Evolutionary conservation across 208 protist genomes (phyloP), one percentile per base, ranked within the genome.

Genomic region (Sergeia podlipaevii): DNA sequence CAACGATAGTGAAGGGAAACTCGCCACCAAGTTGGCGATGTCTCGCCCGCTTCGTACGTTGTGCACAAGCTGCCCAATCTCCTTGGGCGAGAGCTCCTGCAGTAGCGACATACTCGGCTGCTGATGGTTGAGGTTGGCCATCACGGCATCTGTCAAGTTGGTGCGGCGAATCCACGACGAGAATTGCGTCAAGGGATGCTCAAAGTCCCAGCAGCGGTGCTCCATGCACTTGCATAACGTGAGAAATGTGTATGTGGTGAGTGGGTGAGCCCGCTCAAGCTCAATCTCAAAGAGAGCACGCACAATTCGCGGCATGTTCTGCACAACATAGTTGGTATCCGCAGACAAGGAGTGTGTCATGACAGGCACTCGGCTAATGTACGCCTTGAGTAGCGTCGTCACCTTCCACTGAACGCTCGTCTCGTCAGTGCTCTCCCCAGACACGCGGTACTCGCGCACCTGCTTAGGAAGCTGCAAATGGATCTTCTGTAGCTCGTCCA

Each of bases 231-330:
- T 97, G 69, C 78, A 89, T 29, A 98, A 58, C 6, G 85, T 93
- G 26, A 97, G 75, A 56, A 97, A 93, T 23, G 70, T 86, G 58
- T 83, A 72, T 3, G 91, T 89, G 24, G 89, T 81, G 26, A 89
- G 55, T 3, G 87, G 81, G 81, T 95, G 92, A n/a, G 81, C 73
- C n/a, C 89, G 71, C 58, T 98, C 83, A 28, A 98, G 58, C 56
- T 92, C 78, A 38, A 99, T 98, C 69, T 99, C 98, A 70, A 99
- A 99, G 0, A 99, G 78, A 10, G 89, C 97, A 28, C 98, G 81
- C 23, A 96, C 65, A 55, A 99, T 98, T 52, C 98, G 80, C 23
- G 82, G 79, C n/a, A 92, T 77, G 67, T 98, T 98, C 77, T 99
- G 96, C 34, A 96, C 65, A 5, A 99, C 78, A 78, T 99, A 99